These are phyloP conservation scores for Yamadazyma kitorensis DNA, from an alignment of 805 yeast genomes.

Conservation along the genomic window DNA sequence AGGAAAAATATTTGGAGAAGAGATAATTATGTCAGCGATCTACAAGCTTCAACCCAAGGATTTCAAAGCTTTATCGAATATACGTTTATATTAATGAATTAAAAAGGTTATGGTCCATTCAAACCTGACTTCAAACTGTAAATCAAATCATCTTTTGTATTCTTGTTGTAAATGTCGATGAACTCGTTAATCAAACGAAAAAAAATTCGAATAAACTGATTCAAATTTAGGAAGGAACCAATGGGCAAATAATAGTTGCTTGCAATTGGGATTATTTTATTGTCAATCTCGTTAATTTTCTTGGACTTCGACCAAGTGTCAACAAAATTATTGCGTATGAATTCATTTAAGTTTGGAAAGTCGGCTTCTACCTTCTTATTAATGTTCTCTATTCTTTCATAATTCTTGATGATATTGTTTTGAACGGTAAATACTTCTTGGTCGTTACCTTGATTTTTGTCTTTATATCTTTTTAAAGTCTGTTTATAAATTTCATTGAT, in stretches of 20 bases:
- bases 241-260: conserved; percentile 32
- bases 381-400: conserved; percentile 6
- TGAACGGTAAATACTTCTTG: conserved; percentile 3
- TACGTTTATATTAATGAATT: neutral
- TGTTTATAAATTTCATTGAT: conserved; percentile 25
- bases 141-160: conserved; percentile 11
- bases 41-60: no score
- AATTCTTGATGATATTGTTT: conserved; percentile 2
- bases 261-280: conserved; percentile 1
- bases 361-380: conserved; percentile 4
- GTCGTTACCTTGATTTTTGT: no score
- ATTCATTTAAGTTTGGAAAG: conserved; percentile 10
- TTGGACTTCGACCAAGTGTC: conserved; percentile 9
- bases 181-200: conserved; percentile 30
- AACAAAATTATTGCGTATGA: conserved; percentile 10
- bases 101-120: conserved; percentile 7
- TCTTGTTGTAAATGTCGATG: conserved; percentile 19
- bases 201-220: conserved; percentile 31
- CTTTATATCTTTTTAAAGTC: conserved; percentile 22
- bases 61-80: no score
- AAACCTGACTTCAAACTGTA: conserved; percentile 17
- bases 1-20: conserved; percentile 52
- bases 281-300: conserved; percentile 1
- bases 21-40: no score
- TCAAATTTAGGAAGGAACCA: conserved; percentile 28